A percentile compares a stretch with the other conserved stretches of the same genome.
phyloP scores from a whole-genome alignment of 1,284 basidiomycete species.

The Leccinum solheimii region DNA sequence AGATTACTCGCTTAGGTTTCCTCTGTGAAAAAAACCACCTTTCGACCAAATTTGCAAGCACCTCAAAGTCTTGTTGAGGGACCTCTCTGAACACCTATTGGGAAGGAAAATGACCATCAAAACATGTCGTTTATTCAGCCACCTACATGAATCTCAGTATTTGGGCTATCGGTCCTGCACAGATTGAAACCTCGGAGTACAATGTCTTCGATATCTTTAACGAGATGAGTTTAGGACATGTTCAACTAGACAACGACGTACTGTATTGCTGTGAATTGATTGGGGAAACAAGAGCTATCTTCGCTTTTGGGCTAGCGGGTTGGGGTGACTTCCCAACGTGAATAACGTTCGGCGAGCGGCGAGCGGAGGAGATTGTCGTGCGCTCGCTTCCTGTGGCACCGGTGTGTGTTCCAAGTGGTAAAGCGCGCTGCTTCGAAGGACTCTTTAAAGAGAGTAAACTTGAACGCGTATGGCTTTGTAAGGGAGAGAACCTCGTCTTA shows the following conservation, averaged over 20 bases:
- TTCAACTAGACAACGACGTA: background rate
- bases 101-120: background rate
- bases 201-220: background rate
- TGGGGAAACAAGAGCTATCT: background rate
- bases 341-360: background rate
- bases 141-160: background rate
- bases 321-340: background rate
- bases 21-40: background rate
- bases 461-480: background rate
- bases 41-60: background rate
- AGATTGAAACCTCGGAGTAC: background rate
- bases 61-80: background rate
- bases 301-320: background rate
- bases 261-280: background rate
- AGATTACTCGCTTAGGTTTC: background rate
- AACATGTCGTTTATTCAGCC: background rate
- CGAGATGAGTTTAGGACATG: background rate
- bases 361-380: background rate
- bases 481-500: background rate
- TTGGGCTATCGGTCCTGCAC: background rate
- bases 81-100: background rate
- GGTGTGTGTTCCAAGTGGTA: background rate
- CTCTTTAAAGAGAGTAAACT: background rate
- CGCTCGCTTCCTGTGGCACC: background rate
- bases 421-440: no score